Conservation (phyloP, 371 early-diverging fungal species). For the Lichtheimia ornata region DNA sequence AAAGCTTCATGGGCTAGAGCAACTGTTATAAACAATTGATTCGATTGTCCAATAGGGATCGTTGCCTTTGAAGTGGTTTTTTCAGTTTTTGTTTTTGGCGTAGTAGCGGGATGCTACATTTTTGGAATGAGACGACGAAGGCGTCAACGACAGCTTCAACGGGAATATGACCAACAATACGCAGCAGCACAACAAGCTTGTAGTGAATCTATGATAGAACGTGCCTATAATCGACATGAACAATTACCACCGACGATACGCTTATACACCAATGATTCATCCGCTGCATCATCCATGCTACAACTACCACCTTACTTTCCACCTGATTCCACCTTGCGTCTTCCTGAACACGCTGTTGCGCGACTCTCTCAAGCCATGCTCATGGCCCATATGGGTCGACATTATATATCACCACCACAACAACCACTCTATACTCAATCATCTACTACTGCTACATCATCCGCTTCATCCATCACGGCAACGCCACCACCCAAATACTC, state of each 20-base stretch:
- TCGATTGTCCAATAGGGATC: conserved; percentile 1
- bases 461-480: no score
- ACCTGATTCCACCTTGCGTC: conserved; percentile 5
- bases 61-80: conserved; percentile 19
- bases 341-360: conserved; percentile 15
- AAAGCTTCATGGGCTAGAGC: no score
- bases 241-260: neutral
- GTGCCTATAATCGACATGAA: conserved; percentile 9
- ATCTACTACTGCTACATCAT: no score
- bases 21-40: neutral
- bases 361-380: conserved; percentile 15
- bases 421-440: no score
- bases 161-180: conserved; percentile 3
- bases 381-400: conserved; percentile 4
- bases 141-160: conserved; percentile 1
- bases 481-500: no score
- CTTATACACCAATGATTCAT: neutral
- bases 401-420: no score
- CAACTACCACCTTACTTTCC: conserved; percentile 17
- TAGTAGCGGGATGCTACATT: conserved; percentile 14
- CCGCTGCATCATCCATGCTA: conserved; percentile 1
- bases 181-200: conserved; percentile 7
- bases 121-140: conserved; percentile 14
- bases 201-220: conserved; percentile 13
- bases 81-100: conserved; percentile 9